phyloP scores from a whole-genome alignment of 257 asterid species.

The Paulownia fortunei region DNA sequence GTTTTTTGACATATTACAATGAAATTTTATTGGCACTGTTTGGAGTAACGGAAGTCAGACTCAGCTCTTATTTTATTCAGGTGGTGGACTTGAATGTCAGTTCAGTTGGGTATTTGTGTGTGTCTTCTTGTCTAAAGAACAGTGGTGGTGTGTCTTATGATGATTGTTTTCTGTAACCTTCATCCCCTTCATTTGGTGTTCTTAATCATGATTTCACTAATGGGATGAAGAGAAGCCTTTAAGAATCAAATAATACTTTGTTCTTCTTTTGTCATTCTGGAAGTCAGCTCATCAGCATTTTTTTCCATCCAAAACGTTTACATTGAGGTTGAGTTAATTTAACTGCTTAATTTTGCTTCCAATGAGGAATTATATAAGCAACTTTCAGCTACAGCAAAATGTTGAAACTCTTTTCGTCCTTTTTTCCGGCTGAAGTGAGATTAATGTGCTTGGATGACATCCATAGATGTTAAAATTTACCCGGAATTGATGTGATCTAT shows the following conservation, averaged over 20 bases:
- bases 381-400: neutral
- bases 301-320: neutral
- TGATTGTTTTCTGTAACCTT: neutral
- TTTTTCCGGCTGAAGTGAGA: neutral
- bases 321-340: neutral
- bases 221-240: conserved; percentile 13
- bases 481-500: neutral
- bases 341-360: conserved; percentile 17
- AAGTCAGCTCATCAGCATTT: neutral
- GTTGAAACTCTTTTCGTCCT: neutral
- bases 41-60: conserved; percentile 17
- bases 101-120: conserved; percentile 16
- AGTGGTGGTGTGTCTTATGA: neutral
- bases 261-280: conserved; percentile 6
- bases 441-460: conserved; percentile 10
- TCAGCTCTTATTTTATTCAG: neutral
- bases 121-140: neutral
- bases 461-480: conserved; percentile 11
- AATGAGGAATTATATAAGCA: neutral
- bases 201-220: neutral
- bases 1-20: conserved; percentile 5
- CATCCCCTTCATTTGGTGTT: neutral
- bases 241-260: neutral
- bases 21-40: neutral
- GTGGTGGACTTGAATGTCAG: neutral